Base-by-base conservation (phyloP, 2,329 filamentous ascomycete species). In the Cryphonectria parasitica region DNA sequence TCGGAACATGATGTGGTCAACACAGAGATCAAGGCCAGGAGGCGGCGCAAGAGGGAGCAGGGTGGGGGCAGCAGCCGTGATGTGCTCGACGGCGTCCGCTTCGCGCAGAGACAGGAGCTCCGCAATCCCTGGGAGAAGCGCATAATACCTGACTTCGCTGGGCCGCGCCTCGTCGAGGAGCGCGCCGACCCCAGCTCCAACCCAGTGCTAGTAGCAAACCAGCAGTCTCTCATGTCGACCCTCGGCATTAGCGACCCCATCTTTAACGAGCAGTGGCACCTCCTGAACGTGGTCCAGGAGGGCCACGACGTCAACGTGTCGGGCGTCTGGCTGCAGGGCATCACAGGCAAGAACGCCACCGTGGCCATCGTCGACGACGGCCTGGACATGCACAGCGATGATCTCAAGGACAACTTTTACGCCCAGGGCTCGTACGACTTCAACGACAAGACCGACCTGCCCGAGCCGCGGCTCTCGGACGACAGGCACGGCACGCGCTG, bases 231-330 rank as follows among this genome's bases (percentile, higher is more conserved):
- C 63, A 90, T 90, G 74, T 80, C 85, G 66, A 83, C 85, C 2
- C 85, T 99, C n/a, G 84, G 85, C 19, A 98, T 99, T 74, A 80
- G 84, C 43, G 96, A 99, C 77, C 96, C 96, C 25, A 97, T 97
- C 67, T 99, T 98, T 81, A 85, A 88, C 58, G 92, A 97, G 69
- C 96, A 99, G 81, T 99, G 96, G 96, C 96, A 99, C 85, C 84
- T 99, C 63, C 91, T 92, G 83, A 99, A 99, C 79, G 86, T 92
- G 0, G 79, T 92, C 7, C 90, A 97, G 75, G 79, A 89, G 0
- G 95, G 95, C 7, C 93, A 98, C 81, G 96, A 99, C 79, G 88
- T 99, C 77, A 99, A 99, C 77, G 94, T 98, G n/a, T 97, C 94
- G 0, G 94, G 91, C 17, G 87, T 98, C 7, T 99, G 96, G 96